A percentile compares a stretch with the other conserved stretches of the same genome.
Conservation (phyloP, 192 early-diverging fungal species). For the Kappamyces sp. region DNA sequence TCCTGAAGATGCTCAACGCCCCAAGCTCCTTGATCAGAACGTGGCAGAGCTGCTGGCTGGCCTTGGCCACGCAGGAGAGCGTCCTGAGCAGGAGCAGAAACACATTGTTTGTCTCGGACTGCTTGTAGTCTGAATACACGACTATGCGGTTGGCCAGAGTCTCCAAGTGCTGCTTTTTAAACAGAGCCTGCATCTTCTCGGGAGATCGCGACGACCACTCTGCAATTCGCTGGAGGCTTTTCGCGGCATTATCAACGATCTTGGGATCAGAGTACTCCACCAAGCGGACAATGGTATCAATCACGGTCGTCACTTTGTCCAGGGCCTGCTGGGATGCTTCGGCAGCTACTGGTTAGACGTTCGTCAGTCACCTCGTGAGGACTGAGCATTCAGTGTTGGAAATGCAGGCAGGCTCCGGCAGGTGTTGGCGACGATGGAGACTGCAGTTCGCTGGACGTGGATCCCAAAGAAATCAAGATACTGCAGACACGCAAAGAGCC, state of each 20-base stretch:
- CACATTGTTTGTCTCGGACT: constrained; percentile 12
- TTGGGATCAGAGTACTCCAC: constrained; percentile 67
- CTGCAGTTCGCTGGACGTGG: constrained; percentile 73
- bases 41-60: constrained; percentile 41
- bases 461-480: constrained; percentile 88
- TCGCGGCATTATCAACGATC: constrained; percentile 64
- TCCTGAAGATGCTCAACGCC: constrained; percentile 21
- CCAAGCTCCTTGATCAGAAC: constrained; percentile 18
- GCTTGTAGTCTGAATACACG: constrained; percentile 24
- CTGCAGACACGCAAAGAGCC: constrained; percentile 68
- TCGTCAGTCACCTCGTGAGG: background rate
- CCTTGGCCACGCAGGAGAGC: constrained; percentile 44
- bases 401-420: constrained; percentile 28
- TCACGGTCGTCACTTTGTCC: constrained; percentile 9
- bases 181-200: constrained; percentile 52
- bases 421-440: constrained; percentile 57
- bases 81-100: constrained; percentile 55
- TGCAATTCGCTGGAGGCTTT: constrained; percentile 57
- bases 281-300: constrained; percentile 50
- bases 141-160: constrained; percentile 44
- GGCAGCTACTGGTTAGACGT: background rate
- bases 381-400: background rate
- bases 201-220: constrained; percentile 52
- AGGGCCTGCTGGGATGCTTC: constrained; percentile 5
- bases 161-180: constrained; percentile 45